Evolutionary conservation across 257 asterid genomes (phyloP), one percentile per base, ranked within the genome.

Genomic region (Solanum bulbocastanum): DNA sequence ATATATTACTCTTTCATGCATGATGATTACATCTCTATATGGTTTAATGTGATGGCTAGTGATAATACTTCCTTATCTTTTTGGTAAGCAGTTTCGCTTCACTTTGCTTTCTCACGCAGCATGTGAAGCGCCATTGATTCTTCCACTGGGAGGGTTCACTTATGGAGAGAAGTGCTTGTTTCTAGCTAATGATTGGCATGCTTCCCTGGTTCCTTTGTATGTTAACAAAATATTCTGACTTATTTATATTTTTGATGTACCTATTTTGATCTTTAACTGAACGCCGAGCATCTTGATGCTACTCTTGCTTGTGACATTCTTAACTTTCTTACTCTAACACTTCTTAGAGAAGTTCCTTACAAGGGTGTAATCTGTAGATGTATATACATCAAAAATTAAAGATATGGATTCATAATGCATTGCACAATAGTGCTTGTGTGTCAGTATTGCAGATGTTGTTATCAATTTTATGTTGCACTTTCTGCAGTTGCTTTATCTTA

Each of bases 141-240:
- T 97, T 90, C 96, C 97, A 4, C 84, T 97, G 74, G 99, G 99
- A 90, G 99, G 99, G 44, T 96, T 89, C 91, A 96, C 98, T 36
- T 97, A 96, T 35, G 99, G 99, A 86, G 98, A 97, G 91, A 94
- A 97, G 66, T 97, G 98, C 89, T 83, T 97, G 76, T 97, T 97
- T 92, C 93, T 97, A 87, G 99, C 99, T 79, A 97, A 97, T 87
- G 99, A 97, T 72, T 97, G 99, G 99, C 99, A 96, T 87, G 99
- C 99, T 89, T 95, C 96, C 89, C 95, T 97, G 42, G 99, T 97
- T 89, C 99, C 99, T 23, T 94, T 96, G 99, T 97, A 94, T 10
- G 99, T 92, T 35, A 81, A 84, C 84, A 75, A 58, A 88, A 49
- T 82, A 39, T 84, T 84, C 35, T 25, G 88, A 30, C 72, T 89